Evolutionary conservation across 2,329 filamentous ascomycete species (phyloP), one percentile per base, ranked within the genome.

Genomic region (Didymellaceae sp.): DNA sequence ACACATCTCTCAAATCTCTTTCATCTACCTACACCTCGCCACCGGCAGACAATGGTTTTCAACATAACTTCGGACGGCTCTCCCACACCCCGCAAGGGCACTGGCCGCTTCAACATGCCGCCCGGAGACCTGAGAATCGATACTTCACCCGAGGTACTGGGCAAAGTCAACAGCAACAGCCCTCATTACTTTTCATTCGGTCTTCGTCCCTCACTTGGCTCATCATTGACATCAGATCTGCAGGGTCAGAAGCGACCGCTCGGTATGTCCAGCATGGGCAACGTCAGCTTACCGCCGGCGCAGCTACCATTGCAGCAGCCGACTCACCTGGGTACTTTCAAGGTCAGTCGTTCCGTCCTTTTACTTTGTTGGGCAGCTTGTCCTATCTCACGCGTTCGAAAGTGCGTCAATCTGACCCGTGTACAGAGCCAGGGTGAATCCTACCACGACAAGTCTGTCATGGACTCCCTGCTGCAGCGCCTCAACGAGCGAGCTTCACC

Each of bases 401-500:
- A n/a, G n/a, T n/a, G n/a, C n/a, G n/a, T 7, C 8, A 30, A 33
- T 11, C 20, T 58, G 44, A 78, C 68, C 62, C 62, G 43, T 62
- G 52, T 62, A 77, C 73, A 78, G 75, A 71, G 76, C 66, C 81
- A 80, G 65, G 55, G 77, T 54, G 77, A 79, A 69, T 54, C 60
- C 55, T 45, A 71, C 57, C 57, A 65, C 7, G 64, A 66, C 14
- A 43, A 54, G 7, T 54, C 63, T 8, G 61, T 68, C 42, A 67
- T 72, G 54, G 89, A 94, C 63, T 86, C 86, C 52, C 82, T 91
- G 42, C 77, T 91, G 57, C 84, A 87, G 47, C 88, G 86, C 67
- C 80, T 93, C 38, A 84, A 84, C n/a, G 86, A 91, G 70, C 65
- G 62, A 6, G 67, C 68, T 2, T 65, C 67, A 21, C 63, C 68